Conservation (phyloP, 73 alveolate species). For the Paramecium octaurelia region DNA sequence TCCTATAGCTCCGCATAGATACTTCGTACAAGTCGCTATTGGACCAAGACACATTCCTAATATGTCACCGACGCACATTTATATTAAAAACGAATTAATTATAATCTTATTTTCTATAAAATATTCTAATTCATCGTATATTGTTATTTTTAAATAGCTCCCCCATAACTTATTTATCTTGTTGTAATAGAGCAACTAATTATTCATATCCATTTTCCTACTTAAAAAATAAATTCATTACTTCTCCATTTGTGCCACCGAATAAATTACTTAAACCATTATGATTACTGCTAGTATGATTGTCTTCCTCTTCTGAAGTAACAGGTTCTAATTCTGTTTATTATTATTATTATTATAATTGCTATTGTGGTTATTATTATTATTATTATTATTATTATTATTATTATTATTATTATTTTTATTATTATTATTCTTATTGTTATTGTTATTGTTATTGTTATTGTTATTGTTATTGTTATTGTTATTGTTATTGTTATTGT, state of each 20-base stretch:
- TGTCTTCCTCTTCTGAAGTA: constrained; percentile 4
- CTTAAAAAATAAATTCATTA: neutral
- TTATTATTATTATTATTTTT: no score
- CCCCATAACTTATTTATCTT: neutral
- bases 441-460: no score
- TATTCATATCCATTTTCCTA: neutral
- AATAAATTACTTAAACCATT: neutral
- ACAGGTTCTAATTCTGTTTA: constrained; percentile 35
- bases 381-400: neutral
- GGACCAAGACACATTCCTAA: constrained; percentile 1
- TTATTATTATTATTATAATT: neutral
- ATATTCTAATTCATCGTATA: neutral
- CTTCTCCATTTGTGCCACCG: neutral
- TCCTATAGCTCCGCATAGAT: constrained; percentile 36
- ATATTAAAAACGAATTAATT: constrained; percentile 34
- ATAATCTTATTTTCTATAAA: neutral
- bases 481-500: no score
- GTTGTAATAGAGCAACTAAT: neutral
- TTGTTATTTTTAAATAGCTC: neutral
- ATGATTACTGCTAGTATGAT: neutral
- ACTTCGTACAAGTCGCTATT: neutral
- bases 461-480: no score
- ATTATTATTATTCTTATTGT: no score
- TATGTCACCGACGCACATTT: constrained; percentile 39
- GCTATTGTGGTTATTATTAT: neutral